These are phyloP conservation scores for Sporobolomyces phaffii DNA, from an alignment of 768 basidiomycete genomes.

Conservation along the genomic window DNA sequence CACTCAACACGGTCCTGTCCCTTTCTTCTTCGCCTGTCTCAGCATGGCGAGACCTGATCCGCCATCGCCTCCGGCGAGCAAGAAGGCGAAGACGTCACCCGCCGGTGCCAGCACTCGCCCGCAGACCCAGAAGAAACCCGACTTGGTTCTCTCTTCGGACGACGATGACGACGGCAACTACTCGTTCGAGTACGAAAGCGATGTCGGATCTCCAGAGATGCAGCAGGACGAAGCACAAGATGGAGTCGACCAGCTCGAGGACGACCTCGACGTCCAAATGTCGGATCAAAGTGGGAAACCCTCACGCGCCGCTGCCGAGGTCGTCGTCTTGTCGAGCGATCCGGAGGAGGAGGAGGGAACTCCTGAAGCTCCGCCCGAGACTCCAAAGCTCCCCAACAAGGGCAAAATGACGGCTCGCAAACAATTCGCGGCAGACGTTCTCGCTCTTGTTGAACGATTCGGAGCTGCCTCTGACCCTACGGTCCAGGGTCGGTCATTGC, in stretches of 20 bases:
- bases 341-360: not conserved
- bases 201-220: not conserved
- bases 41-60: not conserved
- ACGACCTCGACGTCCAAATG: not conserved
- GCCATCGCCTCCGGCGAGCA: not conserved
- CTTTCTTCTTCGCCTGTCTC: not conserved
- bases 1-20: not conserved
- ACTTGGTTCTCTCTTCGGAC: not conserved
- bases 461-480: not conserved
- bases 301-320: too few species aligned
- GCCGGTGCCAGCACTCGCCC: not conserved
- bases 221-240: not conserved
- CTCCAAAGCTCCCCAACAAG: not conserved
- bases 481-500: slow-evolving; percentile 4
- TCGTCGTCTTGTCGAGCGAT: not conserved
- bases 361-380: slow-evolving; percentile 1
- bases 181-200: slow-evolving; percentile 16
- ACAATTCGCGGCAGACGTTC: slow-evolving; percentile 28
- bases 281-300: not conserved
- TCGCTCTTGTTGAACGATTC: not conserved
- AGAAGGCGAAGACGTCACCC: slow-evolving; percentile 1
- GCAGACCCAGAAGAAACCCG: too few species aligned
- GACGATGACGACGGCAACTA: not conserved
- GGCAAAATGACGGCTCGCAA: slow-evolving; percentile 33
- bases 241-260: not conserved